Percentiles rank a stretch among this genome's conserved stretches.
Evolutionary conservation across 1,139 yeast genomes (phyloP).

Genomic region (Blastobotrys proliferans): DNA sequence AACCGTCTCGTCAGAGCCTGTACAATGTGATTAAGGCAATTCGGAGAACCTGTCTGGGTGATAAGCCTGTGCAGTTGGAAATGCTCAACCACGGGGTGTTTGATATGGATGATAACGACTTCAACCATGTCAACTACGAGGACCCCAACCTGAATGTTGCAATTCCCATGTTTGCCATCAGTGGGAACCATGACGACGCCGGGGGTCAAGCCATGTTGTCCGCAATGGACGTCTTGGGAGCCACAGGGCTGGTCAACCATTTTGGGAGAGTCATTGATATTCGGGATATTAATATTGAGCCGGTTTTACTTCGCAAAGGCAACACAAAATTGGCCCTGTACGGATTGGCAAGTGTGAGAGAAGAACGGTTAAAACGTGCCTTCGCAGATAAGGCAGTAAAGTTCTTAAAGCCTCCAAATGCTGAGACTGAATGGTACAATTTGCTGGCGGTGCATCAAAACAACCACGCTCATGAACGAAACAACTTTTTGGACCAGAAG

Average conservation of each 20-base stretch:
- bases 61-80: slow-evolving; percentile 82
- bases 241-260: slow-evolving; percentile 80
- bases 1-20: slow-evolving; percentile 82
- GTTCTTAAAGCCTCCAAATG: slow-evolving; percentile 64
- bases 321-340: slow-evolving; percentile 75
- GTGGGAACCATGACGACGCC: slow-evolving; percentile 97
- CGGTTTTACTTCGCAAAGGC: slow-evolving; percentile 80
- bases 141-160: slow-evolving; percentile 87
- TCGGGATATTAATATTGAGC: slow-evolving; percentile 71
- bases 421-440: slow-evolving; percentile 67
- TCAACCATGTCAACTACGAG: slow-evolving; percentile 72
- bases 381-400: slow-evolving; percentile 77
- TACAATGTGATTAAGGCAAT: slow-evolving; percentile 77
- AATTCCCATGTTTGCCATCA: slow-evolving; percentile 89
- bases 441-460: slow-evolving; percentile 91
- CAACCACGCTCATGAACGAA: slow-evolving; percentile 69
- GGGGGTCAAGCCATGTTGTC: slow-evolving; percentile 74
- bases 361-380: slow-evolving; percentile 78
- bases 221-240: slow-evolving; percentile 81
- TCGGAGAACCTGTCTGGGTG: slow-evolving; percentile 74
- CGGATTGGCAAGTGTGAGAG: slow-evolving; percentile 85
- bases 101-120: slow-evolving; percentile 44
- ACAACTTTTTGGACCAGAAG: slow-evolving; percentile 78
- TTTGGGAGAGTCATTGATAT: slow-evolving; percentile 80
- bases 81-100: slow-evolving; percentile 72